Percentiles rank a stretch among this genome's conserved stretches.
phyloP scores from a whole-genome alignment of 345 rosid genomes.

The Laguncularia racemosa region DNA sequence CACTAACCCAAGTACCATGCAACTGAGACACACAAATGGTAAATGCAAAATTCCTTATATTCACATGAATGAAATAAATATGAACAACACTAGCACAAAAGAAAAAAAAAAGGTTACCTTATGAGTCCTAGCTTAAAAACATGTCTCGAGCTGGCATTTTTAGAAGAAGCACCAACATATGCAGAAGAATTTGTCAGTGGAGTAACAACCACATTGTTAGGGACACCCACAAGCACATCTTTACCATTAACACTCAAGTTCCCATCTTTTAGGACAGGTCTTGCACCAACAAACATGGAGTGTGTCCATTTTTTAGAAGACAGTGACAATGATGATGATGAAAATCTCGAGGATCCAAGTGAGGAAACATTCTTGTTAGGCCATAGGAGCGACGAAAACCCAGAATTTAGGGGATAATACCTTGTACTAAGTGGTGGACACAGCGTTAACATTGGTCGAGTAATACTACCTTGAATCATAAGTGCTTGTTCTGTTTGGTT shows the following conservation, averaged over 20 bases:
- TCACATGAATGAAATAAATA: background rate
- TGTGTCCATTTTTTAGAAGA: slow-evolving; percentile 19
- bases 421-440: background rate
- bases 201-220: slow-evolving; percentile 29
- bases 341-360: slow-evolving; percentile 5
- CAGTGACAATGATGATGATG: background rate
- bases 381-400: slow-evolving; percentile 3
- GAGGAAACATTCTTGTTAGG: background rate
- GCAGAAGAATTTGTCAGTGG: slow-evolving; percentile 32
- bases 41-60: background rate
- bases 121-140: slow-evolving; percentile 50
- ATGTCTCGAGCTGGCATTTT: slow-evolving; percentile 23
- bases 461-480: background rate
- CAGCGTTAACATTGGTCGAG: background rate
- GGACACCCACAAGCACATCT: slow-evolving; percentile 27
- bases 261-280: slow-evolving; percentile 33
- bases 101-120: slow-evolving; percentile 13
- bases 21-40: background rate
- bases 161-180: slow-evolving; percentile 40
- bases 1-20: too few species aligned
- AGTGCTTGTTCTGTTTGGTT: too few species aligned
- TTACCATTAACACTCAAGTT: slow-evolving; percentile 25
- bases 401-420: slow-evolving; percentile 1
- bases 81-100: too few species aligned
- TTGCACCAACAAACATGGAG: slow-evolving; percentile 29